Conservation (phyloP, 768 basidiomycete genomes). For the Inosperma sp. region DNA sequence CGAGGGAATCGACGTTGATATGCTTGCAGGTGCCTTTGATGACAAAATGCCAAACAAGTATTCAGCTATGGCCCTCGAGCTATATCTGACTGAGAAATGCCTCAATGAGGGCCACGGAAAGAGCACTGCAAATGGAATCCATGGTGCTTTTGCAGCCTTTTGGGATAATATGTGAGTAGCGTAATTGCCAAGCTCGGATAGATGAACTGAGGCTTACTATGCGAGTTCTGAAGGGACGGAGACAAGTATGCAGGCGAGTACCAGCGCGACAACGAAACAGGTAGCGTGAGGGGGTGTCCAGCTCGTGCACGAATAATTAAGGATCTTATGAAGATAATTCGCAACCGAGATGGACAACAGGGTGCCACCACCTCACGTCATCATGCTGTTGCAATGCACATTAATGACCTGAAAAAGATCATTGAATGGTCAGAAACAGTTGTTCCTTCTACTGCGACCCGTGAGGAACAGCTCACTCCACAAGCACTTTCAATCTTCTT, state of each 20-base stretch:
- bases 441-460: constrained; percentile 12
- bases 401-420: constrained; percentile 26
- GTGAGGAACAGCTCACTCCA: background rate
- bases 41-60: constrained; percentile 22
- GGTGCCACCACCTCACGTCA: constrained; percentile 20
- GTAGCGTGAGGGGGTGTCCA: constrained; percentile 27
- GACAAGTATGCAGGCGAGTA: constrained; percentile 25
- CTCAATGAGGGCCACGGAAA: constrained; percentile 18
- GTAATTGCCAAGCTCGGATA: background rate
- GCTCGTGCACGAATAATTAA: constrained; percentile 22
- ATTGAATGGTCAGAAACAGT: constrained; percentile 24
- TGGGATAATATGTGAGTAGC: constrained; percentile 30
- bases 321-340: constrained; percentile 22
- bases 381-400: constrained; percentile 31
- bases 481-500: constrained; percentile 1
- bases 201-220: background rate
- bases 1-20: constrained; percentile 18
- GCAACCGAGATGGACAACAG: constrained; percentile 17
- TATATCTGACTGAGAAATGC: constrained; percentile 30
- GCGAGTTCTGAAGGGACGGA: constrained; percentile 8
- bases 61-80: constrained; percentile 23
- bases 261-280: constrained; percentile 19
- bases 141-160: constrained; percentile 23
- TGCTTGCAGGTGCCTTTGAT: constrained; percentile 26
- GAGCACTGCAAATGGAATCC: constrained; percentile 22